Conservation (phyloP, 306 rosid genomes). For the Castanea sativa region DNA sequence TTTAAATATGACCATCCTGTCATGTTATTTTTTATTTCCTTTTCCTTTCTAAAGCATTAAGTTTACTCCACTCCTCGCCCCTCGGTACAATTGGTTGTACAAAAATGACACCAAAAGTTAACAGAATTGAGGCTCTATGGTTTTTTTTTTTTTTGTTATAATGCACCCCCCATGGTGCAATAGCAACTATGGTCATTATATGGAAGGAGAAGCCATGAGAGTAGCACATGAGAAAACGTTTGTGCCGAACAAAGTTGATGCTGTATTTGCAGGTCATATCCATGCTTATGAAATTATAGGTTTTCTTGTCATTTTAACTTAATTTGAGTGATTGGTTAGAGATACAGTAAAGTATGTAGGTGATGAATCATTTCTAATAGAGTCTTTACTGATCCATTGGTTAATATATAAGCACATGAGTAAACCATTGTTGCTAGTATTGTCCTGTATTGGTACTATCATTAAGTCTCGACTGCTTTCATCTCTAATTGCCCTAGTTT, state of each 20-base stretch:
- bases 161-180: slow-evolving; percentile 51
- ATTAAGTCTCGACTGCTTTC: no score
- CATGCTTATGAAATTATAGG: slow-evolving; percentile 44
- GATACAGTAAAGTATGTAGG: no score
- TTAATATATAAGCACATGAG: no score
- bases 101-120: slow-evolving; percentile 38
- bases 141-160: slow-evolving; percentile 28
- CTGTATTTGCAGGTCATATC: slow-evolving; percentile 57
- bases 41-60: neutral
- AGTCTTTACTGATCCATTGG: no score
- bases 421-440: no score
- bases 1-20: no score
- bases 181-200: slow-evolving; percentile 51
- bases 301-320: no score
- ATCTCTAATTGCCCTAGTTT: no score
- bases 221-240: slow-evolving; percentile 48
- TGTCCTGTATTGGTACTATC: no score
- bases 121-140: slow-evolving; percentile 52
- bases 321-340: no score
- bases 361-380: no score
- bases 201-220: slow-evolving; percentile 68
- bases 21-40: neutral
- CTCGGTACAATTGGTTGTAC: slow-evolving; percentile 41
- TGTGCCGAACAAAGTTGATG: slow-evolving; percentile 40
- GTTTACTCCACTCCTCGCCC: slow-evolving; percentile 59